A percentile compares a stretch with the other conserved stretches of the same genome.
Conservation (phyloP, 495 filamentous ascomycete genomes). For the Staphylotrichum longicolle region DNA sequence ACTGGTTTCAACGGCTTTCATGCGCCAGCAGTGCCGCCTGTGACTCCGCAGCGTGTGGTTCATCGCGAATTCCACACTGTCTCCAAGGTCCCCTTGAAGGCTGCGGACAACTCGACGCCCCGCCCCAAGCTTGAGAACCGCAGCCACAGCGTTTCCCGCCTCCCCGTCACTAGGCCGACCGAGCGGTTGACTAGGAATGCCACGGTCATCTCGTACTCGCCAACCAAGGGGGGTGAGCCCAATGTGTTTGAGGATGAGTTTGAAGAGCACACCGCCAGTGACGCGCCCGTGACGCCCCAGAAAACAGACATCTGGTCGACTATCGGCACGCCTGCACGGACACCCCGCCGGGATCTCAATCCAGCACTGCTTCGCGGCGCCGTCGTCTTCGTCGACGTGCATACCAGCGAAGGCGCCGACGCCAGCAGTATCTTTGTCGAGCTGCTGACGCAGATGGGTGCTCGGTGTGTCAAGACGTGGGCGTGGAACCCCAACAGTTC, state of each 20-base stretch:
- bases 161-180: slow-evolving; percentile 36
- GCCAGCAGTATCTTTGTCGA: slow-evolving; percentile 81
- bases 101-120: slow-evolving; percentile 61
- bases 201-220: slow-evolving; percentile 46
- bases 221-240: slow-evolving; percentile 35
- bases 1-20: slow-evolving; percentile 19
- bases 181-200: slow-evolving; percentile 39
- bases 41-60: slow-evolving; percentile 38
- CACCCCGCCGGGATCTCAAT: slow-evolving; percentile 52
- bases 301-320: slow-evolving; percentile 50
- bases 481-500: slow-evolving; percentile 65
- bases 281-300: slow-evolving; percentile 34
- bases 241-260: slow-evolving; percentile 25
- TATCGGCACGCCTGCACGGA: slow-evolving; percentile 54
- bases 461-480: slow-evolving; percentile 80
- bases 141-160: slow-evolving; percentile 55
- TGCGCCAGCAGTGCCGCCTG: slow-evolving; percentile 25
- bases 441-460: slow-evolving; percentile 80
- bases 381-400: slow-evolving; percentile 90
- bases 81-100: slow-evolving; percentile 72
- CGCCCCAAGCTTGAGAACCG: slow-evolving; percentile 46
- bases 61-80: slow-evolving; percentile 60
- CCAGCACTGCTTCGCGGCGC: slow-evolving; percentile 62
- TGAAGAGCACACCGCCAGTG: slow-evolving; percentile 21
- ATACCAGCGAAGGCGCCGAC: slow-evolving; percentile 83